A percentile compares a stretch with the other conserved stretches of the same genome.
Evolutionary conservation across 225 moss, liverwort and hornwort species (phyloP).

Genomic region (Antitrichia curtipendula): DNA sequence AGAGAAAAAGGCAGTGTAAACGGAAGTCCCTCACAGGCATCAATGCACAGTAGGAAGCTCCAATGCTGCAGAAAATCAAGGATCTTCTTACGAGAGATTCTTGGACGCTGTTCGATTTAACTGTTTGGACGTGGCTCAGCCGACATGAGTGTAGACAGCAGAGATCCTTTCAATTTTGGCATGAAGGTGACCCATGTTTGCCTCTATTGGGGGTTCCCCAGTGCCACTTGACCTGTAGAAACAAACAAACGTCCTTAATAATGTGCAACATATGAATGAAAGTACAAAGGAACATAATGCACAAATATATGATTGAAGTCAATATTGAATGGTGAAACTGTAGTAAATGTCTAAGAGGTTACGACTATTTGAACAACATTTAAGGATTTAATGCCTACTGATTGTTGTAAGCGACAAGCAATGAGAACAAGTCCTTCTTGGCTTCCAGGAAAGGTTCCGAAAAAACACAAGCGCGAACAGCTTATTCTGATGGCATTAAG

Average conservation of each 20-base stretch:
- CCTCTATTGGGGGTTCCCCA: constrained; percentile 28
- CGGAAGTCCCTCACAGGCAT: background rate
- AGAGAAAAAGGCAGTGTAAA: background rate
- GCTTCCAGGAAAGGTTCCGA: background rate
- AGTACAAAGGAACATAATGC: background rate
- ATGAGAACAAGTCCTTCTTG: background rate
- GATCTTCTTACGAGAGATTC: background rate
- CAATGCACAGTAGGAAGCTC: background rate
- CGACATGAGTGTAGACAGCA: constrained; percentile 48
- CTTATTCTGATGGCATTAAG: background rate
- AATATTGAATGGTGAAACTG: background rate
- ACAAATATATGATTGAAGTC: background rate
- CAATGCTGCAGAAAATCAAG: background rate
- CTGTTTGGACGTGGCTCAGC: background rate
- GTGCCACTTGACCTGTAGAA: constrained; percentile 28
- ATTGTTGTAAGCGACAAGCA: background rate
- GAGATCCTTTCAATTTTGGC: constrained; percentile 32
- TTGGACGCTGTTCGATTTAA: background rate
- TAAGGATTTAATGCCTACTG: background rate
- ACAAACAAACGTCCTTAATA: background rate
- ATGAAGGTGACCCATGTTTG: constrained; percentile 33
- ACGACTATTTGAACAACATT: background rate
- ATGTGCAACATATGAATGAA: background rate
- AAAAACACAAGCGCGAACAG: background rate
- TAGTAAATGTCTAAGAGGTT: background rate